Evolutionary conservation across 2,329 filamentous ascomycete species (phyloP).

Genomic region (Nannizzia gypsea): DNA sequence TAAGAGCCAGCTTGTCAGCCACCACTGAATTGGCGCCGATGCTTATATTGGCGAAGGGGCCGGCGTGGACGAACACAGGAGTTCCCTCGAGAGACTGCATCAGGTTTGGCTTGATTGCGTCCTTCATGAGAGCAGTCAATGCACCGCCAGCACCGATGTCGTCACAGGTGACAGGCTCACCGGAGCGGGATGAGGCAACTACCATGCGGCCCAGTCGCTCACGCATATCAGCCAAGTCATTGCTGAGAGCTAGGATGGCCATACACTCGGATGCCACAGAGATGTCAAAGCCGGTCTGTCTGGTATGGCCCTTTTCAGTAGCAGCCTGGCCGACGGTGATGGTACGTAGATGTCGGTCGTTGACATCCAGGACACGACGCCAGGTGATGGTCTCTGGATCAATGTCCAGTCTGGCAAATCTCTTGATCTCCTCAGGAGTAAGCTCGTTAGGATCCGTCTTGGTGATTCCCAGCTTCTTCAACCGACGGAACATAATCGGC

Average conservation of each 20-base stretch:
- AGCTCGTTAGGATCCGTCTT: slow-evolving; percentile 90
- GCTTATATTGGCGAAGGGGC: slow-evolving; percentile 95
- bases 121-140: slow-evolving; percentile 87
- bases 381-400: slow-evolving; percentile 96
- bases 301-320: slow-evolving; percentile 79
- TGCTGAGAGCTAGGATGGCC: slow-evolving; percentile 92
- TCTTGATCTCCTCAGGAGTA: slow-evolving; percentile 73
- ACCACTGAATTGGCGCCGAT: slow-evolving; percentile 94
- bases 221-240: slow-evolving; percentile 73
- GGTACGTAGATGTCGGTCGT: slow-evolving; percentile 83
- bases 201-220: slow-evolving; percentile 94
- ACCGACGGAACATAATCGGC: slow-evolving; percentile 79
- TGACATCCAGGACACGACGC: slow-evolving; percentile 91
- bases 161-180: slow-evolving; percentile 90
- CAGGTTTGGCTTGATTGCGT: slow-evolving; percentile 96
- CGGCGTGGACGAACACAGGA: slow-evolving; percentile 92
- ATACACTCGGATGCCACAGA: slow-evolving; percentile 96
- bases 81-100: slow-evolving; percentile 98
- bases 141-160: slow-evolving; percentile 89
- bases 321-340: slow-evolving; percentile 79
- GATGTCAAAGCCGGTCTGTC: slow-evolving; percentile 92
- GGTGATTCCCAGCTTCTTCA: slow-evolving; percentile 91
- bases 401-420: slow-evolving; percentile 90
- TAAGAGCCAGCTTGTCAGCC: slow-evolving; percentile 88
- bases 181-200: slow-evolving; percentile 69